Evolutionary conservation across 1,284 basidiomycete species (phyloP), one percentile per base, ranked within the genome.

Genomic region (Cryptococcus sp.): DNA sequence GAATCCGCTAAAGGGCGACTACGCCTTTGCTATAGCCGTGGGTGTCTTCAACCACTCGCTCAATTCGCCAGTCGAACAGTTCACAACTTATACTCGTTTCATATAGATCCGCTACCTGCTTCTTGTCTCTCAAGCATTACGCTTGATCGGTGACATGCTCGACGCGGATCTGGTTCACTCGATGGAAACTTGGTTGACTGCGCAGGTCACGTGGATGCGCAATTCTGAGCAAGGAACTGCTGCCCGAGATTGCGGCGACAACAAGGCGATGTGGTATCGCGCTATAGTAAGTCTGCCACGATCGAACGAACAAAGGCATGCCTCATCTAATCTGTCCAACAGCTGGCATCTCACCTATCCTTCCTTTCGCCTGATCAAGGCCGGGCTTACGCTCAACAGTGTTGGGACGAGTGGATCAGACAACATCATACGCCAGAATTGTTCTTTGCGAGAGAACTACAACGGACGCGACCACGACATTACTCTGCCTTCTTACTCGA

Each of bases 401-500:
- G 49, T 20, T 50, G 68, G 22, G 7, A 22, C 2, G 20, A 44
- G 17, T 52, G 61, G 39, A 53, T 53, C 8, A 1, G 45, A 5
- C 46, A 47, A 7, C 49, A 64, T 43, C 58, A 59, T n/a, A 38
- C 40, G 13, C 59, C 69, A 2, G 37, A 51, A 6, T 16, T 48
- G 4, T 58, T 63, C 55, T 66, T 73, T 49, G 61, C 41, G 15
- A 57, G 54, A 4, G 65, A 67, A 37, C 55, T 70, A 17, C 37
- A 49, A 5, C 61, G 67, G n/a, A 67, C 66, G 20, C 55, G 66
- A 39, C 65, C 66, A 20, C 49, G 69, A 17, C 73, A 74, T 50
- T 69, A 69, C 53, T 57, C 60, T 19, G 57, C 72, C 25, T 73
- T 73, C 62, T 53, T 62, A 20, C 61, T 74, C 22, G 70, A 74